Percentiles rank a stretch among this genome's conserved stretches.
Conservation (phyloP, 2,329 filamentous ascomycete genomes). For the Fusarium annulatum region DNA sequence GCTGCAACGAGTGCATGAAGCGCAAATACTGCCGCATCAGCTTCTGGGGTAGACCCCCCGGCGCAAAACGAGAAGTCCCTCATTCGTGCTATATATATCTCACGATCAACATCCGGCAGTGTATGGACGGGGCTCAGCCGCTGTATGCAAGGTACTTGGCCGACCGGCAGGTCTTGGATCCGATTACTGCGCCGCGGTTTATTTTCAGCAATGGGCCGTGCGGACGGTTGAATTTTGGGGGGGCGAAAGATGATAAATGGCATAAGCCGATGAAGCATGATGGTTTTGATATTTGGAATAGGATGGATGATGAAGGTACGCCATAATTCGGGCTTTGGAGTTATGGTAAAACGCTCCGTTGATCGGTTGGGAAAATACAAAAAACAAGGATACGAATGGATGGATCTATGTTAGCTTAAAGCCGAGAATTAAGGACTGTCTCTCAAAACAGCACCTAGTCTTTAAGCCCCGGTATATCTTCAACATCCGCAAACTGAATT, state of each 20-base stretch:
- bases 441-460: no score
- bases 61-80: neutral
- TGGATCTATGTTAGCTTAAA: neutral
- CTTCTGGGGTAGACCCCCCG: neutral
- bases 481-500: neutral
- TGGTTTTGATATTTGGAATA: neutral
- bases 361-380: no score
- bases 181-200: neutral
- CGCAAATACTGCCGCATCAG: neutral
- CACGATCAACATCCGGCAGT: neutral
- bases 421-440: rapidly evolving
- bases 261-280: neutral
- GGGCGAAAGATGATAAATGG: rapidly evolving
- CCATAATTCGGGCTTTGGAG: no score
- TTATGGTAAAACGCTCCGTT: no score
- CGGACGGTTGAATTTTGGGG: neutral
- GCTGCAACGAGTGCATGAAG: neutral
- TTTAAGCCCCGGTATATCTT: no score
- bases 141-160: neutral
- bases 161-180: rapidly evolving
- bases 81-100: neutral
- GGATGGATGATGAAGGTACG: neutral
- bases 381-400: no score
- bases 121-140: neutral
- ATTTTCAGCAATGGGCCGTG: neutral